These are phyloP conservation scores for Aspergillus piperis DNA, from an alignment of 2,329 filamentous ascomycete species.

Conservation along the genomic window DNA sequence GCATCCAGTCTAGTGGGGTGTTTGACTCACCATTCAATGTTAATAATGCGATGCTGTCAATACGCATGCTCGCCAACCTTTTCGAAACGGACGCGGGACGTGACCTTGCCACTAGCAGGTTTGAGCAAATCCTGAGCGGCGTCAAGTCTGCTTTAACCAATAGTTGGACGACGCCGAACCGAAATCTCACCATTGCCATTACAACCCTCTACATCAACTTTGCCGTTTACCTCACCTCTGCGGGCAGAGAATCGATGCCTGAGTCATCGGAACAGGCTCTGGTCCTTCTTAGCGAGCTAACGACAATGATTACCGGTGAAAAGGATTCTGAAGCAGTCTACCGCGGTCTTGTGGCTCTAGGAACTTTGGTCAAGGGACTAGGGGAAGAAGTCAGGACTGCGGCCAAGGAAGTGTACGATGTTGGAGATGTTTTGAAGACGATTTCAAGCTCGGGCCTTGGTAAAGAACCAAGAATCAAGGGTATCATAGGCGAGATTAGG, in stretches of 20 bases:
- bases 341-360: conserved; percentile 76
- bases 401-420: conserved; percentile 58
- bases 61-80: conserved; percentile 79
- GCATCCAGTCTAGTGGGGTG: conserved; percentile 60
- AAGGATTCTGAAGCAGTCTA: conserved; percentile 82
- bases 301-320: conserved; percentile 64
- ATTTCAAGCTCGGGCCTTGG: conserved; percentile 52
- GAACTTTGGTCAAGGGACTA: conserved; percentile 67
- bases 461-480: conserved; percentile 62
- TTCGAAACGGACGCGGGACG: conserved; percentile 76
- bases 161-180: conserved; percentile 58
- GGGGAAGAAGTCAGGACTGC: conserved; percentile 61
- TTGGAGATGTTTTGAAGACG: conserved; percentile 50
- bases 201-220: conserved; percentile 85
- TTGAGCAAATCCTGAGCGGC: conserved; percentile 63
- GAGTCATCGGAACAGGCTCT: conserved; percentile 52
- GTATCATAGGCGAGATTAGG: conserved; percentile 61
- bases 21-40: conserved; percentile 64
- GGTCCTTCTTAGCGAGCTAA: conserved; percentile 62
- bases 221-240: conserved; percentile 66
- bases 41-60: conserved; percentile 85
- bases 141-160: conserved; percentile 64
- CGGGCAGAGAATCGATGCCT: conserved; percentile 41
- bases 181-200: conserved; percentile 79
- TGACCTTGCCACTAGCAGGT: conserved; percentile 59